Base-by-base conservation (phyloP, 148 eudicot species). In the Dysphania ambrosioides region DNA sequence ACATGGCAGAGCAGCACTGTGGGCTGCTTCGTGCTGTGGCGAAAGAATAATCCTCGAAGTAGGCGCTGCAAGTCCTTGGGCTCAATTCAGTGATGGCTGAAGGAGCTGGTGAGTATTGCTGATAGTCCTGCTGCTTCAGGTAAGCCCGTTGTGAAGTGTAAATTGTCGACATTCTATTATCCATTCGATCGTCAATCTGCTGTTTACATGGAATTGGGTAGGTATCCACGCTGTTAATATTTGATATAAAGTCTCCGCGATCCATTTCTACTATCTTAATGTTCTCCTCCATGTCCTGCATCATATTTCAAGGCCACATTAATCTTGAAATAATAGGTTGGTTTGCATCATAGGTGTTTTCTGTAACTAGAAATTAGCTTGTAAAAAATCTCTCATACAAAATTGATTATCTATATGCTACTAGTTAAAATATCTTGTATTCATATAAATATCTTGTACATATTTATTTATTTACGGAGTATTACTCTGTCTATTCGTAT, bases 231-330 rank as follows among this genome's bases (percentile, higher is more conserved):
- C 77, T 61, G 71, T 84, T 82, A 38, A 75, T 42, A 40, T 77
- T 84, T 36, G 80, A 78, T 68, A 58, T 84, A 18, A 77, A 57
- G 59, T 91, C 90, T 6, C 93, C 97, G 5, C 68, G 73, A 75
- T 95, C 98, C 97, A 95, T 88, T 67, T 95, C 98, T 35, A 95
- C 98, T 44, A 90, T 92, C 79, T 92, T 95, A 41, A 92, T 85
- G 80, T 90, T 86, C 81, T 95, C 97, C 55, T 95, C 97, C 86
- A 84, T 73, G 38, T 89, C 97, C 97, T 91, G 84, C 82, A 74
- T 55, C 15, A 55, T 29, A 19, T 18, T 3, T 8, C 44, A 15
- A 44, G 1, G 5, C 10, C 13, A 19, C 19, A n/a, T n/a, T n/a
- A n/a, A n/a, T n/a, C n/a, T n/a, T n/a, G n/a, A n/a, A 13, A 19